Percentiles rank a stretch among this genome's conserved stretches.
Evolutionary conservation across 108 stramenopile species (phyloP).

Genomic region (Skeletonema grethae): DNA sequence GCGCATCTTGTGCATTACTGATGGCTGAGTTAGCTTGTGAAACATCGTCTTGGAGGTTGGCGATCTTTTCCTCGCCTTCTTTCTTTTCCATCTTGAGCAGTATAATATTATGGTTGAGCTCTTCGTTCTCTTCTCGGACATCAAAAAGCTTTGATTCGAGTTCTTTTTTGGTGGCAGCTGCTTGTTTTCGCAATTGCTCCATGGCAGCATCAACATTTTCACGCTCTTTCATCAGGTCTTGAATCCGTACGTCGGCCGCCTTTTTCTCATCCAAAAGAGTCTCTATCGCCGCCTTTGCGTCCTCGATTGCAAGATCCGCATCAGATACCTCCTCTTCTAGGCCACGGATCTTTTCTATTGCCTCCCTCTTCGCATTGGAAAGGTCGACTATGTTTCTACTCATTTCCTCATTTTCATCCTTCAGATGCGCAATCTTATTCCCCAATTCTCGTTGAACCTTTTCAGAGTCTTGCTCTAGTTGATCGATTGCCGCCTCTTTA

Average conservation of each 20-base stretch:
- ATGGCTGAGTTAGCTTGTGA: constrained; percentile 47
- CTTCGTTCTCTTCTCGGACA: constrained; percentile 31
- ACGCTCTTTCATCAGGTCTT: constrained; percentile 40
- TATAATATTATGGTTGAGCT: constrained; percentile 36
- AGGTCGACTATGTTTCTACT: constrained; percentile 30
- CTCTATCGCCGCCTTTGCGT: constrained; percentile 51
- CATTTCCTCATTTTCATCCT: constrained; percentile 36
- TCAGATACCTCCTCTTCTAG: constrained; percentile 51
- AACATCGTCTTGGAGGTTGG: constrained; percentile 37
- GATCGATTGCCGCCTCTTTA: constrained; percentile 21
- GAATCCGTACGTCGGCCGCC: constrained; percentile 36
- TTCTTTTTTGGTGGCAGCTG: constrained; percentile 35
- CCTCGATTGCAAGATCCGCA: constrained; percentile 47
- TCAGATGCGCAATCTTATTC: constrained; percentile 27
- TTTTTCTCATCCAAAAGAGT: constrained; percentile 44
- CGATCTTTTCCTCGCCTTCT: constrained; percentile 34
- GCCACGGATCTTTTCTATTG: constrained; percentile 56
- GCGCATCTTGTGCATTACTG: constrained; percentile 40
- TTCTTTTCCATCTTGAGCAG: constrained; percentile 51
- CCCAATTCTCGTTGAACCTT: constrained; percentile 26
- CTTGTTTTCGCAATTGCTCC: constrained; percentile 41
- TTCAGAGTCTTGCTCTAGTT: constrained; percentile 21
- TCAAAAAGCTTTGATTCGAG: constrained; percentile 37
- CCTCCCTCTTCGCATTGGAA: constrained; percentile 30
- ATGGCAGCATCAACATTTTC: constrained; percentile 26